These are phyloP conservation scores for Lenzites betulinus DNA, from an alignment of 768 basidiomycete genomes.

Conservation along the genomic window DNA sequence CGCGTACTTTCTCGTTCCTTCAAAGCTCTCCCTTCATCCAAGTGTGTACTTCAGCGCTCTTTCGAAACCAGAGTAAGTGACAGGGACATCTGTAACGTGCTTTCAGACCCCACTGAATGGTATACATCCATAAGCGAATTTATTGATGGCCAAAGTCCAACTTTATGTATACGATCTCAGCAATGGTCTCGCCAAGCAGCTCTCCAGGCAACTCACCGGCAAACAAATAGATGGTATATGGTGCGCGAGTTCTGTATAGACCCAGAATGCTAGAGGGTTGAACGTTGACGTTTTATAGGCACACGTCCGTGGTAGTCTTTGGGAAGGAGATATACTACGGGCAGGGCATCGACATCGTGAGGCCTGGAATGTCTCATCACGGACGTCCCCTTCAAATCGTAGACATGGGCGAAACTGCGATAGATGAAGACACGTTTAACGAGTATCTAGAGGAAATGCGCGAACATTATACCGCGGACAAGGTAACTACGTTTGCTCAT, in stretches of 20 bases:
- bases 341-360: constrained; percentile 72
- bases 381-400: constrained; percentile 70
- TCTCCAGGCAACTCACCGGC: constrained; percentile 83
- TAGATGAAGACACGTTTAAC: constrained; percentile 83
- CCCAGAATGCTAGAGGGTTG: no score
- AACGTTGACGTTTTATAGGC: no score
- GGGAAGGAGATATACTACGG: constrained; percentile 90
- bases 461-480: constrained; percentile 86
- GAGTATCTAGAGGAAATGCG: constrained; percentile 81
- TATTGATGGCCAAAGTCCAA: constrained; percentile 56
- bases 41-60: no score
- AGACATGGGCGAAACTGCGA: constrained; percentile 74
- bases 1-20: no score
- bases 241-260: constrained; percentile 41
- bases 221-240: constrained; percentile 93
- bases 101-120: no score
- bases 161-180: constrained; percentile 93
- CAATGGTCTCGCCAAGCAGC: constrained; percentile 76
- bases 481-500: constrained; percentile 48
- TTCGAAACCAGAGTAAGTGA: no score
- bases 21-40: no score
- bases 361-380: constrained; percentile 83
- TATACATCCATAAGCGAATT: no score
- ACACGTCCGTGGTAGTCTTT: constrained; percentile 89
- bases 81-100: no score